phyloP scores from a whole-genome alignment of 2,329 filamentous ascomycete genomes.

The Leptoxyphium fumago region DNA sequence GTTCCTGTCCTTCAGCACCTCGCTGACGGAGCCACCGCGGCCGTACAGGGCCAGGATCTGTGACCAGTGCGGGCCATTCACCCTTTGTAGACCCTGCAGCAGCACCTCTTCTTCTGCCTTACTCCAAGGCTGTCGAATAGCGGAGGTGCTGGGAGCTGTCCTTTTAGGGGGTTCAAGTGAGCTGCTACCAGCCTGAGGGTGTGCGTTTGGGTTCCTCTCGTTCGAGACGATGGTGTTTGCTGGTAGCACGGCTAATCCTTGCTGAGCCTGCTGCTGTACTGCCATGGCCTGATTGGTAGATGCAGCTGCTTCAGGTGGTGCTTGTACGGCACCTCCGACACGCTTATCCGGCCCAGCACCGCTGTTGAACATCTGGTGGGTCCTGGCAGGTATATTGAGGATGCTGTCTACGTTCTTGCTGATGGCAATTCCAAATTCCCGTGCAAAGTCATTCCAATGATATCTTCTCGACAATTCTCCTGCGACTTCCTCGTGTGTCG shows the following conservation, averaged over 20 bases:
- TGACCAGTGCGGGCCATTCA: slow-evolving; percentile 86
- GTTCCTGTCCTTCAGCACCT: slow-evolving; percentile 74
- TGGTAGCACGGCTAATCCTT: background rate
- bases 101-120: slow-evolving; percentile 80
- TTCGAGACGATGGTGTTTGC: background rate
- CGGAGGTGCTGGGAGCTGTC: slow-evolving; percentile 4
- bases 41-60: slow-evolving; percentile 80
- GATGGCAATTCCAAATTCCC: slow-evolving; percentile 43
- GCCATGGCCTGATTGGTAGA: slow-evolving; percentile 3
- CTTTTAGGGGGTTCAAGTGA: background rate
- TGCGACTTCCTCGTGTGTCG: slow-evolving; percentile 23
- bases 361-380: slow-evolving; percentile 7
- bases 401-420: slow-evolving; percentile 40
- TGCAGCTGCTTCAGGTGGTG: background rate
- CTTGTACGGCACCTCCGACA: background rate
- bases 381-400: slow-evolving; percentile 17
- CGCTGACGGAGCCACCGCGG: slow-evolving; percentile 60
- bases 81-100: slow-evolving; percentile 75
- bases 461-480: slow-evolving; percentile 43
- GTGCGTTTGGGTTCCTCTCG: background rate
- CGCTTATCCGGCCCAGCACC: background rate
- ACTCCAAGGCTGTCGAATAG: slow-evolving; percentile 59
- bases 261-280: background rate
- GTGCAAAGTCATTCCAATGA: slow-evolving; percentile 48
- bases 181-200: background rate